A percentile compares a stretch with the other conserved stretches of the same genome.
Evolutionary conservation across 1,139 yeast species (phyloP).

Genomic region (Taphrina communis): DNA sequence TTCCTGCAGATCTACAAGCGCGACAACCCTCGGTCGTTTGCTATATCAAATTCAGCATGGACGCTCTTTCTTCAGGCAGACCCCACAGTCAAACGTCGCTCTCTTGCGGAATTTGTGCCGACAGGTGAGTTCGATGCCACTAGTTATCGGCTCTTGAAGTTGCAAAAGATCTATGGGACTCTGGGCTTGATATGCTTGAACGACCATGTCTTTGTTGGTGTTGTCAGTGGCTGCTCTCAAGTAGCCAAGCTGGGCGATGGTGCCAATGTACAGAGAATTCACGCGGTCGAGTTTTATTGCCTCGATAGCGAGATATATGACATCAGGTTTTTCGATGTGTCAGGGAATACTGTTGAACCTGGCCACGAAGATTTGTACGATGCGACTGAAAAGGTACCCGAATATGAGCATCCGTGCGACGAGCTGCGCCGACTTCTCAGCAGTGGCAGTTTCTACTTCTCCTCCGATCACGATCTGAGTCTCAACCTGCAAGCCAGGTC

Average conservation of each 20-base stretch:
- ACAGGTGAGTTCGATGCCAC: slow-evolving; percentile 26
- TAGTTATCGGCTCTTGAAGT: slow-evolving; percentile 25
- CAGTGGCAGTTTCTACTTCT: slow-evolving; percentile 90
- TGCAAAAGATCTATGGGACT: slow-evolving; percentile 65
- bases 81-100: slow-evolving; percentile 14
- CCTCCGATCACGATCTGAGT: slow-evolving; percentile 90
- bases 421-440: slow-evolving; percentile 76
- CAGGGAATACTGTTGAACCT: slow-evolving; percentile 45
- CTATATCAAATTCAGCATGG: slow-evolving; percentile 34
- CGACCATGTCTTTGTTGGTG: slow-evolving; percentile 70
- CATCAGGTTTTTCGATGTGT: slow-evolving; percentile 66
- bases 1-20: slow-evolving; percentile 33
- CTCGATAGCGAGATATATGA: slow-evolving; percentile 80
- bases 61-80: slow-evolving; percentile 31
- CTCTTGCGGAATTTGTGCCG: slow-evolving; percentile 33
- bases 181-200: slow-evolving; percentile 71
- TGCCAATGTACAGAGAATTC: slow-evolving; percentile 80
- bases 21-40: slow-evolving; percentile 21
- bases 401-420: slow-evolving; percentile 78
- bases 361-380: slow-evolving; percentile 41
- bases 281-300: slow-evolving; percentile 83
- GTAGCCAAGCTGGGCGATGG: slow-evolving; percentile 75
- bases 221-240: slow-evolving; percentile 73
- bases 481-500: slow-evolving; percentile 68
- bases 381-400: slow-evolving; percentile 30